Base-by-base conservation (phyloP, 179 eudicot genomes). In the Corrigiola litoralis region DNA sequence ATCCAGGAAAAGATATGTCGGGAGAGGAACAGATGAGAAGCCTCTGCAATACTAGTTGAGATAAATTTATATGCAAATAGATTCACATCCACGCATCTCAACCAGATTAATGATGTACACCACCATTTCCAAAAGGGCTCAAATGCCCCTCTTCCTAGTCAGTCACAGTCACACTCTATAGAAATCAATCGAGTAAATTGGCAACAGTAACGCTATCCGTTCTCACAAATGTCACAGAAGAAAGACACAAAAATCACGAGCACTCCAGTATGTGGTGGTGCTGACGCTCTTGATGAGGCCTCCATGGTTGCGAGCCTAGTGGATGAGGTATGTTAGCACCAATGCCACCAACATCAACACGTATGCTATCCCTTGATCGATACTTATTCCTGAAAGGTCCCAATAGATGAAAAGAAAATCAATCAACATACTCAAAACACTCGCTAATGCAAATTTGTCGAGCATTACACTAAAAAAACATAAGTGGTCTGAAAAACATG, bases 301-400 rank as follows among this genome's bases (percentile, higher is more conserved):
- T 54, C 59, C 51, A 63, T 48, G 34, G 72, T 34, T 21, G 49
- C 65, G 38, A 31, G 45, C n/a, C 67, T 37, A 79, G 57, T 79
- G 83, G 58, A 79, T 75, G 71, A 79, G 83, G 66, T 72, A 72
- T n/a, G 83, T 76, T 50, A 76, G 69, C 36, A 67, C 80, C 76
- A 76, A 58, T 1, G 80, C 80, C 3, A 76, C 76, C 38, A 76
- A 47, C 80, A 76, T 76, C 65, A 76, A 63, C 4, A 56, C 61
- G 23, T 76, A 76, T 31, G 80, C 80, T 57, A 76, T 63, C 66
- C 80, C 80, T 72, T 76, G 80, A 67, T 76, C 80, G 23, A 76
- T 76, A 18, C 70, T 67, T 49, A 77, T 76, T 51, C 80, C 80
- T 76, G 72, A 56, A 72, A 51, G 1, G 12, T 37, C 14, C 2